Conservation (phyloP, 345 rosid genomes). For the Durio zibethinus region DNA sequence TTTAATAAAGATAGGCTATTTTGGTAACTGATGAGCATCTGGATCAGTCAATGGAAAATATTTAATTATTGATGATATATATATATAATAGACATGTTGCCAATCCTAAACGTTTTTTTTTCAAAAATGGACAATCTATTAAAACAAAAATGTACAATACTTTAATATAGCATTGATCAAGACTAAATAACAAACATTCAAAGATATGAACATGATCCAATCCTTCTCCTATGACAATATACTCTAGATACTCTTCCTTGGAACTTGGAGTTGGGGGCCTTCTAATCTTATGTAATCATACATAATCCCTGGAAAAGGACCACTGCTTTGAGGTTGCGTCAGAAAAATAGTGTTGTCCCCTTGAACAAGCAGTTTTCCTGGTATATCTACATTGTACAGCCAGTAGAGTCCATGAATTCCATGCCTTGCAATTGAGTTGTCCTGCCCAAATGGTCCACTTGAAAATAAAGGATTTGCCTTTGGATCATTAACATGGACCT, state of each 20-base stretch:
- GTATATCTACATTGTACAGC: slow-evolving; percentile 57
- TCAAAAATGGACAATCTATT: neutral
- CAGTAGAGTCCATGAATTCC: slow-evolving; percentile 89
- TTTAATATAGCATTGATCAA: neutral
- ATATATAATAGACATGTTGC: neutral
- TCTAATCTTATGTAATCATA: slow-evolving; percentile 83
- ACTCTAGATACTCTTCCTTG: neutral
- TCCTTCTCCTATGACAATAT: neutral
- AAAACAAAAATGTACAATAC: too few relatives aligned
- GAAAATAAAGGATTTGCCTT: slow-evolving; percentile 47
- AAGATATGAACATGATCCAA: neutral
- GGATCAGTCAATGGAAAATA: neutral
- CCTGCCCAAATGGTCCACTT: slow-evolving; percentile 70
- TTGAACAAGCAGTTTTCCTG: slow-evolving; percentile 39
- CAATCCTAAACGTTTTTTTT: neutral
- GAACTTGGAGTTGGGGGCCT: slow-evolving; percentile 35
- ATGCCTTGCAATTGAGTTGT: slow-evolving; percentile 84
- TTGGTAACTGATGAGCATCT: neutral
- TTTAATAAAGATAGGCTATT: neutral
- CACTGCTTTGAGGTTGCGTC: slow-evolving; percentile 47
- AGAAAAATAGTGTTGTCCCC: slow-evolving; percentile 64
- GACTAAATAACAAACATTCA: neutral
- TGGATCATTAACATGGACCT: slow-evolving; percentile 64
- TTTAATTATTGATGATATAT: too few relatives aligned
- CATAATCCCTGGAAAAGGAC: slow-evolving; percentile 77